Base-by-base conservation (phyloP, 2,329 filamentous ascomycete genomes). In the Davidsoniella neocaledoniae region DNA sequence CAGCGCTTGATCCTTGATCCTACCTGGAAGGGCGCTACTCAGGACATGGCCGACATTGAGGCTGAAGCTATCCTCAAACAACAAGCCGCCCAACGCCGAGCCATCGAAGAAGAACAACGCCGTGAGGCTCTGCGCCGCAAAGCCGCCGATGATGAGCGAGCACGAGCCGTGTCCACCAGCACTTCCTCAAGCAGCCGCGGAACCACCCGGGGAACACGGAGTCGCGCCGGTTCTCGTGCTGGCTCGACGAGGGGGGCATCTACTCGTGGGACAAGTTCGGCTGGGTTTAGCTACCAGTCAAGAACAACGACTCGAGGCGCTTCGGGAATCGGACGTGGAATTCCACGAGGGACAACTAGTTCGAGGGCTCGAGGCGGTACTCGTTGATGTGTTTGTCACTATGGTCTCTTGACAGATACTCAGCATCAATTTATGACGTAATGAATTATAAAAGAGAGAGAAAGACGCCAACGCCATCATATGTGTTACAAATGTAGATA, bases 1-100 rank as follows among this genome's bases (percentile, higher is more conserved):
- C 88, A 96, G 63, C 80, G 91, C 21, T 70, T 98, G 46, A 81
- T 98, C 42, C 72, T 96, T 43, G 83, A 94, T 60, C 84, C 86
- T 2, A 72, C 78, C 52, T 98, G 90, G 87, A 82, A 90, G 60
- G 91, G 91, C 51, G 84, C 88, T 25, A 84, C 78, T 4, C 79
- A 88, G 59, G 91, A 98, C 65, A 66, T 94, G 38, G 72, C 77
- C n/a, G 86, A 94, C 54, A 76, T 87, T 50, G 90, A 96, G 64
- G 81, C 79, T 49, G 90, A 96, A 61, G 79, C 79, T 2, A 62
- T 79, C 10, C 68, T 80, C 54, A 79, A 77, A 58, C 83, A 85
- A 60, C 81, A 86, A 57, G 86, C 83, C 43, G 83, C 79, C 1
- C 83, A 93, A 63, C 75, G 86, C 53, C 76, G 78, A 46, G 83